phyloP scores from a whole-genome alignment of 2,329 filamentous ascomycete genomes.

The Cercospora sp. region DNA sequence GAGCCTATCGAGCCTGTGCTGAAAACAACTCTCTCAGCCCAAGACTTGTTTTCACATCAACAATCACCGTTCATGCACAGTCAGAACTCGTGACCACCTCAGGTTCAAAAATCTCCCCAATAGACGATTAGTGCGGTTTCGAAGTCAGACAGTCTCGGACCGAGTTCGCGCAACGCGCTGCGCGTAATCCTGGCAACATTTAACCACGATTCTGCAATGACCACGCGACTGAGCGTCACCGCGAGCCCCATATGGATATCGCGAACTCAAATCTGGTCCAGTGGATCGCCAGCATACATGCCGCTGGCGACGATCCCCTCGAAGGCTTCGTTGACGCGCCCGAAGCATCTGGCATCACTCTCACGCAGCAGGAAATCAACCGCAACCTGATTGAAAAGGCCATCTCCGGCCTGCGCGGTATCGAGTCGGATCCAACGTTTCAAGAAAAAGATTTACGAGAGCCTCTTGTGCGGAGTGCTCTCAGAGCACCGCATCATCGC shows the following conservation, averaged over 20 bases:
- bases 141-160: constrained; percentile 1
- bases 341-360: not conserved
- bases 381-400: not conserved
- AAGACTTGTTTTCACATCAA: not conserved
- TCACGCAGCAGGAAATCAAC: constrained; percentile 2
- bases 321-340: constrained; percentile 5
- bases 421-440: not conserved
- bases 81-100: not conserved
- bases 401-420: not conserved
- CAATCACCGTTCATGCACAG: not conserved
- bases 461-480: not conserved
- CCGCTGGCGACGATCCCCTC: not conserved
- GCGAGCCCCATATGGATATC: constrained; percentile 1
- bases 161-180: not conserved
- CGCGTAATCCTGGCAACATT: not conserved
- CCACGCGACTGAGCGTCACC: not conserved
- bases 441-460: not conserved
- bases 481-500: not conserved
- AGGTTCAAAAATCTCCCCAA: not conserved
- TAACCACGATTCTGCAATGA: not conserved
- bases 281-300: constrained; percentile 7
- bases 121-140: not conserved
- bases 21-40: not conserved
- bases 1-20: not conserved
- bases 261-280: constrained; percentile 3